Evolutionary conservation across 306 rosid species (phyloP).

Genomic region (Cicer arietinum): DNA sequence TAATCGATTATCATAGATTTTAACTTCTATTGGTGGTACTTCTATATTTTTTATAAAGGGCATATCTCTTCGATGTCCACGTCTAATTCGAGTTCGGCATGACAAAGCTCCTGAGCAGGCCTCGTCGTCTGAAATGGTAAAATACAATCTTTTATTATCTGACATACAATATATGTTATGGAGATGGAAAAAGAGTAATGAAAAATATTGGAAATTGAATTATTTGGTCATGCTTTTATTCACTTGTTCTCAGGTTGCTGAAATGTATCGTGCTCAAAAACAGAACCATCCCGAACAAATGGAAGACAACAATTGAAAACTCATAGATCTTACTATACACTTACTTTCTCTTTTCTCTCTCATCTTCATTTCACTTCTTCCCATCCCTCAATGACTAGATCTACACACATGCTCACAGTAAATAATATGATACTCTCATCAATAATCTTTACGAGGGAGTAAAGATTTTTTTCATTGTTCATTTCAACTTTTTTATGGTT

Average conservation of each 20-base stretch:
- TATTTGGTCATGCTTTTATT: background rate
- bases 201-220: background rate
- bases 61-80: constrained; percentile 86
- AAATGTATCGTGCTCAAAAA: constrained; percentile 79
- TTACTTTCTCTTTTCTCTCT: too few species aligned
- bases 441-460: too few species aligned
- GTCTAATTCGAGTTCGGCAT: constrained; percentile 68
- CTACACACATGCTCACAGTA: too few species aligned
- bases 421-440: too few species aligned
- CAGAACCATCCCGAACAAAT: constrained; percentile 55
- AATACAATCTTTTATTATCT: constrained; percentile 18
- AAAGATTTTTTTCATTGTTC: too few species aligned
- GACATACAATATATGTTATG: background rate
- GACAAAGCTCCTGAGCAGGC: constrained; percentile 87
- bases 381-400: too few species aligned
- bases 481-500: too few species aligned
- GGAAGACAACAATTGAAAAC: constrained; percentile 46
- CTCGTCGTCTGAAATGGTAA: constrained; percentile 79
- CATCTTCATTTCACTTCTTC: too few species aligned
- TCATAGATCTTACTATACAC: too few species aligned
- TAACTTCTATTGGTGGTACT: constrained; percentile 36
- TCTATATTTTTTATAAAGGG: constrained; percentile 52
- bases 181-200: background rate
- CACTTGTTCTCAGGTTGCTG: constrained; percentile 69
- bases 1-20: background rate